These are phyloP conservation scores for Cordyceps militaris DNA, from an alignment of 2,329 filamentous ascomycete species.

Conservation along the genomic window DNA sequence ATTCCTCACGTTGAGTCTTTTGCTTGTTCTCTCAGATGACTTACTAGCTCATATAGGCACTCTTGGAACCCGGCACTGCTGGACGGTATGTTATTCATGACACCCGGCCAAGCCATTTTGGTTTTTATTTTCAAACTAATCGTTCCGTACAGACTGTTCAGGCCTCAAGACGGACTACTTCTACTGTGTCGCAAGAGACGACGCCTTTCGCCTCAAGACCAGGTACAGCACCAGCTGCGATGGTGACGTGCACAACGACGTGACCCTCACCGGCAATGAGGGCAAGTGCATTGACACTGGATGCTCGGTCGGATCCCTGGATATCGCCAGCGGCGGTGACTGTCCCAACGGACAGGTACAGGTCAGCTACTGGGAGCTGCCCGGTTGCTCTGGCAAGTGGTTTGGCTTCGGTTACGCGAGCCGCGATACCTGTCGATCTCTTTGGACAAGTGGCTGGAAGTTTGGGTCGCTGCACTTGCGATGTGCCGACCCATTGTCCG, in stretches of 20 bases:
- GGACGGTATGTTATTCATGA: neutral
- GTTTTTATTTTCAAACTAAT: constrained; percentile 6
- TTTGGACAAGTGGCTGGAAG: neutral
- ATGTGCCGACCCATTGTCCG: neutral
- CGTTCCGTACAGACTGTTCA: constrained; percentile 3
- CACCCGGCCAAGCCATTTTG: neutral
- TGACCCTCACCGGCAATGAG: neutral
- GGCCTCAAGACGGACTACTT: constrained; percentile 12
- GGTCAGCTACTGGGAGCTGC: neutral
- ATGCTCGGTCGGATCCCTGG: neutral
- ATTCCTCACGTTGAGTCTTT: too few relatives aligned
- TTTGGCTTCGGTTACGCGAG: neutral
- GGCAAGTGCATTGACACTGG: neutral
- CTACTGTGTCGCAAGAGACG: constrained; percentile 5
- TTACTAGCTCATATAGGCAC: neutral
- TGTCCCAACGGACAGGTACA: neutral
- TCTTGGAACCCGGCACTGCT: neutral
- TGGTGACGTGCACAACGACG: neutral
- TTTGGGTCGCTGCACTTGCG: neutral
- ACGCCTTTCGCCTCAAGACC: neutral
- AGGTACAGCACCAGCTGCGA: neutral
- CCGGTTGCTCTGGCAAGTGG: neutral
- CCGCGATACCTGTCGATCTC: neutral
- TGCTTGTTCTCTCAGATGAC: neutral
- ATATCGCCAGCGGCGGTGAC: neutral